Evolutionary conservation across 2,329 filamentous ascomycete species (phyloP).

Genomic region (Escovopsis weberi): DNA sequence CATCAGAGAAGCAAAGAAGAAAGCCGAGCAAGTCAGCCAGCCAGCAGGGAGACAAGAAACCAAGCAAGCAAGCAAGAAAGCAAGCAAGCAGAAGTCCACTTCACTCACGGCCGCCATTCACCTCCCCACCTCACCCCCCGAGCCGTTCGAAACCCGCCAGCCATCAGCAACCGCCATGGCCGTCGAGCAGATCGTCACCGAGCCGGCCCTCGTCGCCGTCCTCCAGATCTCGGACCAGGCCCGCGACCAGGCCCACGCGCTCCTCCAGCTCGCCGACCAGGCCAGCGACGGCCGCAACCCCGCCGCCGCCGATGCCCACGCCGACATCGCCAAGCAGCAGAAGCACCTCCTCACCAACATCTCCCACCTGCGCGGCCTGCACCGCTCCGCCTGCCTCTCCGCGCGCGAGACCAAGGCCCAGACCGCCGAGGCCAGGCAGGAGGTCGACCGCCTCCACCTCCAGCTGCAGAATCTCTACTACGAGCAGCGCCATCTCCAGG

Average conservation of each 20-base stretch:
- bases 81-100: too few relatives aligned
- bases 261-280: conserved; percentile 41
- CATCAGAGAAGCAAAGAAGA: too few relatives aligned
- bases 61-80: too few relatives aligned
- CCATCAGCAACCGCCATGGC: conserved; percentile 15
- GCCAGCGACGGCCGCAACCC: conserved; percentile 27
- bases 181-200: conserved; percentile 25
- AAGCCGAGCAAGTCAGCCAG: background rate
- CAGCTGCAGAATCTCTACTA: conserved; percentile 95
- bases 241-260: conserved; percentile 53
- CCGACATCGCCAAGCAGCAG: conserved; percentile 58
- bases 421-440: conserved; percentile 76
- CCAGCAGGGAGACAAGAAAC: too few relatives aligned
- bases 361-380: conserved; percentile 65
- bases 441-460: conserved; percentile 82
- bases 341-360: conserved; percentile 69
- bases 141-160: background rate
- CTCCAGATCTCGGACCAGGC: conserved; percentile 60
- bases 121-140: background rate
- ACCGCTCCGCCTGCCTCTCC: conserved; percentile 66
- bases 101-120: too few relatives aligned
- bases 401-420: conserved; percentile 74
- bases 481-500: conserved; percentile 78
- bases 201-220: conserved; percentile 46
- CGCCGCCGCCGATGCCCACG: conserved; percentile 28